Evolutionary conservation across 371 early-diverging fungal species (phyloP), one percentile per base, ranked within the genome.

Genomic region (Umbelopsis sp.): DNA sequence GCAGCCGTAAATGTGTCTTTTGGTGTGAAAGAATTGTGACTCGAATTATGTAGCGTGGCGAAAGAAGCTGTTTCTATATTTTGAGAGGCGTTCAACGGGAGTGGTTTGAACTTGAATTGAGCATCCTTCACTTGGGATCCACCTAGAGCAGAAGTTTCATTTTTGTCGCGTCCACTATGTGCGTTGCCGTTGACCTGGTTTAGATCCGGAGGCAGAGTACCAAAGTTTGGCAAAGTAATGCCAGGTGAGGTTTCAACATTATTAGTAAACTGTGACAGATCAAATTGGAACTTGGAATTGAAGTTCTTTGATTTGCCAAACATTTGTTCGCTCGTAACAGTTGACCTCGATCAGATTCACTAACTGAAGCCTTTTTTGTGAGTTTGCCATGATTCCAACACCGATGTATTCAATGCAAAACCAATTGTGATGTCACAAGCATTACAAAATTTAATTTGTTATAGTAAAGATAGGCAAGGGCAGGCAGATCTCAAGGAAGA

Each of bases 231-330:
- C 57, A 18, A 29, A 3, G 57, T 29, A 18, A 57, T 35, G 3
- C 35, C 57, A 12, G 57, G 57, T 18, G 35, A 9, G 18, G 12
- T 35, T 16, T 29, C 57, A 16, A 35, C 14, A 6, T 57, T 57
- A 35, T 32, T 35, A 4, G 57, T 57, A 32, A 57, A 57, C 57
- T 57, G 57, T 35, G 57, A 57, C 37, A 57, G 57, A 57, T 57
- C 57, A 57, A 57, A 57, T 35, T 57, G 57, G 57, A 57, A 57
- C 57, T 57, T 57, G 29, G 57, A 57, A 35, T 57, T 57, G 35
- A 57, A 57, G 57, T 57, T 57, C 57, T 29, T 57, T 57, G 57
- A 57, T 57, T 57, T 57, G 57, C 57, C 57, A 57, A 57, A 57
- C 57, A 57, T 57, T 57, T 11, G 57, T 57, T 57, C 57, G 57